These are phyloP conservation scores for Trametes punicea DNA, from an alignment of 768 basidiomycete genomes.

Conservation along the genomic window DNA sequence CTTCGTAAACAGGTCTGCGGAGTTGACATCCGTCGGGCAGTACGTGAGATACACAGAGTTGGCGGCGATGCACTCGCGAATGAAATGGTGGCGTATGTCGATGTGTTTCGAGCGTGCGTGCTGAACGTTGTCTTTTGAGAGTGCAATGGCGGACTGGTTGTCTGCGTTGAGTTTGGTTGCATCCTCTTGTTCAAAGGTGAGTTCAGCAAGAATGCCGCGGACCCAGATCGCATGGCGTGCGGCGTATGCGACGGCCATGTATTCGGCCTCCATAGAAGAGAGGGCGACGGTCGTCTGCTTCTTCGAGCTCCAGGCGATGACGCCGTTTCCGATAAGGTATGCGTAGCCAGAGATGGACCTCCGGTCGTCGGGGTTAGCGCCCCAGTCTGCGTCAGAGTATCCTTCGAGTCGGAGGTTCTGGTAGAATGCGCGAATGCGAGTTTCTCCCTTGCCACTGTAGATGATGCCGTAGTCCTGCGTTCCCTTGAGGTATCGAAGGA, in stretches of 20 bases:
- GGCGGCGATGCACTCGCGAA: conserved; percentile 22
- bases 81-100: conserved; percentile 23
- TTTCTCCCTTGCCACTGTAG: not conserved
- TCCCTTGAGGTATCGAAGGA: conserved; percentile 28
- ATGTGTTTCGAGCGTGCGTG: conserved; percentile 37
- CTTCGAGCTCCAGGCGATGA: conserved; percentile 34
- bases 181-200: conserved; percentile 7
- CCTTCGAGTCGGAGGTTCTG: not conserved
- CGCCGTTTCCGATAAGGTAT: conserved; percentile 27
- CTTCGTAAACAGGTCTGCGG: conserved; percentile 1
- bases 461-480: conserved; percentile 19
- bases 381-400: conserved; percentile 11
- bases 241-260: conserved; percentile 25
- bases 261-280: conserved; percentile 37
- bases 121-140: conserved; percentile 23
- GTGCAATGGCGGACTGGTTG: conserved; percentile 22
- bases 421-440: not conserved
- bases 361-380: not conserved
- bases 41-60: not conserved
- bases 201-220: not conserved
- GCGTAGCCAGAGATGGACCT: conserved; percentile 23
- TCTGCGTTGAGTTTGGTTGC: conserved; percentile 5
- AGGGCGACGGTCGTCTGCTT: conserved; percentile 36
- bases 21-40: not conserved
- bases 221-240: conserved; percentile 24